Base-by-base conservation (phyloP, 805 yeast species). In the Yamadazyma akitaensis region DNA sequence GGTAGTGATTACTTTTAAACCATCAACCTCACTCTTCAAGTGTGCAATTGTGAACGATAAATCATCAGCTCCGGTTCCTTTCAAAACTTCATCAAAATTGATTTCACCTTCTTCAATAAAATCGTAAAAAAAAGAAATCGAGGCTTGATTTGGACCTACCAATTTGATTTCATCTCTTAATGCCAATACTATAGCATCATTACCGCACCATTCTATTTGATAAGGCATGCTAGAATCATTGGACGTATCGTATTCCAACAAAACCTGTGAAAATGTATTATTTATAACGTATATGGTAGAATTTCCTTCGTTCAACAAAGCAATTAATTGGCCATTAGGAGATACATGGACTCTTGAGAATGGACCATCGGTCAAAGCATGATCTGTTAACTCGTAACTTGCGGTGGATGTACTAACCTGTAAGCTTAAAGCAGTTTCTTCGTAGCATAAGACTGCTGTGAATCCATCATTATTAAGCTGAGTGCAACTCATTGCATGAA, bases 201-300 rank as follows among this genome's bases (percentile, higher is more conserved):
- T 81, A 0, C 92, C 88, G 60, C 96, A 85, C 98, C 97, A 94
- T 47, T 73, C 75, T 16, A 87, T 65, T 49, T 76, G 74, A 36
- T 57, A 62, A 0, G 85, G 82, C 0, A 55, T 49, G 5, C 63
- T 45, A 24, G 62, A 58, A 50, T 72, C 73, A 37, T 62, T 63
- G 4, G 78, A 67, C 8, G 73, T 60, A 49, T 68, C 73, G 55
- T 71, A 76, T 40, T 72, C 76, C 37, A 75, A 63, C 13, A 79
- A 63, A 5, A 69, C 64, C 26, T 67, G 67, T 46, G 70, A 64
- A 47, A 80, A 77, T 45, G 69, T 74, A 36, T 67, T 62, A 43
- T 81, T 75, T 19, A 75, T 61, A 7, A 87, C 81, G 46, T 71
- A 76, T 0, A 85, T 62, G 16, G 68, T 72, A 12, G 75, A 69